Evolutionary conservation across 305 asterid species (phyloP).

Genomic region (Rubia occidens): DNA sequence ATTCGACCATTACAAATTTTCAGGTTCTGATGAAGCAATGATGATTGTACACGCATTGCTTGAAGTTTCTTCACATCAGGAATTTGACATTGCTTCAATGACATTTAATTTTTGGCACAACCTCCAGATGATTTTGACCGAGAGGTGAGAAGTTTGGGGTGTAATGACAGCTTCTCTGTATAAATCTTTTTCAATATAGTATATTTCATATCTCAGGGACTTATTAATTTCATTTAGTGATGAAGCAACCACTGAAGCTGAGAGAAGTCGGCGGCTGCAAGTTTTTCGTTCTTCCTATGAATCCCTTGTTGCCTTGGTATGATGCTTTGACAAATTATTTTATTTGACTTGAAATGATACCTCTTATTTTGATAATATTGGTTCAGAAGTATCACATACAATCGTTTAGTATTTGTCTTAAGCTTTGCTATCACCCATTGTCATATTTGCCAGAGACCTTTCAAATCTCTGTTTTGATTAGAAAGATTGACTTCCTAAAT

Average conservation of each 20-base stretch:
- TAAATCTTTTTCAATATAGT: constrained; percentile 23
- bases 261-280: constrained; percentile 60
- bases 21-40: constrained; percentile 99
- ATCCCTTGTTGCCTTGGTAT: constrained; percentile 87
- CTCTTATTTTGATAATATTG: background rate
- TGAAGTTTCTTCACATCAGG: constrained; percentile 96
- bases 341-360: background rate
- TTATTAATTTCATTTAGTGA: constrained; percentile 44
- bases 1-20: constrained; percentile 18
- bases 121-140: constrained; percentile 72
- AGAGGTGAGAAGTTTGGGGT: constrained; percentile 45
- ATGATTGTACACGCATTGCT: constrained; percentile 84
- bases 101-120: constrained; percentile 97
- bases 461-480: constrained; percentile 1
- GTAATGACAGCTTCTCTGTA: constrained; percentile 13
- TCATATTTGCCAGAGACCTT: background rate
- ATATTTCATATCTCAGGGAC: constrained; percentile 47
- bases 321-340: constrained; percentile 13
- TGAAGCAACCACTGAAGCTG: constrained; percentile 61
- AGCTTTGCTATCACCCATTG: background rate
- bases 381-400: background rate
- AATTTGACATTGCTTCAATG: constrained; percentile 97
- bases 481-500: constrained; percentile 7
- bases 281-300: constrained; percentile 74
- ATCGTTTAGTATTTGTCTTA: background rate